Evolutionary conservation across 2,329 filamentous ascomycete species (phyloP).

Genomic region (Aspergillus amoenus): DNA sequence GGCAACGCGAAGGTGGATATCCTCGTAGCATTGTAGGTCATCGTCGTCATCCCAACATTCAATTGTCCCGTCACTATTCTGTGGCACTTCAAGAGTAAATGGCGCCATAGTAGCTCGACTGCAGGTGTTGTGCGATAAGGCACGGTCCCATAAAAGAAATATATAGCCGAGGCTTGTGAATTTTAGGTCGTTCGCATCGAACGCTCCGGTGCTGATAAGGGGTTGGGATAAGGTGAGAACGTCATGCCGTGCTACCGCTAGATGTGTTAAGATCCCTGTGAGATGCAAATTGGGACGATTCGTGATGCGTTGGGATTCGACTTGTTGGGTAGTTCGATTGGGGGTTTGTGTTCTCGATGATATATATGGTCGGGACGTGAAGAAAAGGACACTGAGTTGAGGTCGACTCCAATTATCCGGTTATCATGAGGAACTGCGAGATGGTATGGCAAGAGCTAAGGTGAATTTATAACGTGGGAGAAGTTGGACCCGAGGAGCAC

Average conservation of each 20-base stretch:
- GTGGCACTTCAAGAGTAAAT: slow-evolving; percentile 33
- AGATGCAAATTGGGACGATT: not conserved
- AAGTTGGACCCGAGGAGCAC: slow-evolving; percentile 5
- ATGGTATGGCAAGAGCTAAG: slow-evolving; percentile 3
- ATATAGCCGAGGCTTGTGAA: not conserved
- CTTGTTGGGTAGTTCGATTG: not conserved
- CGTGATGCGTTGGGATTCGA: not conserved
- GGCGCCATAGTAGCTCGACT: slow-evolving; percentile 35
- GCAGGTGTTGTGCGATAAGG: not conserved
- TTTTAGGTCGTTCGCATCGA: slow-evolving; percentile 20
- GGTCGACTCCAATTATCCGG: not conserved
- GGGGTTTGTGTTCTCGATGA: not conserved
- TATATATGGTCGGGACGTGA: not conserved
- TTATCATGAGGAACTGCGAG: not conserved
- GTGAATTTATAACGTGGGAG: not conserved
- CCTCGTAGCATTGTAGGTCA: slow-evolving; percentile 49
- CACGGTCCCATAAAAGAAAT: slow-evolving; percentile 1
- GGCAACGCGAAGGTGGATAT: slow-evolving; percentile 45
- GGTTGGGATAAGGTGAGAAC: slow-evolving; percentile 19
- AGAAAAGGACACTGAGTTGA: not conserved
- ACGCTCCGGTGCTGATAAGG: slow-evolving; percentile 22
- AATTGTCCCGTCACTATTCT: slow-evolving; percentile 37
- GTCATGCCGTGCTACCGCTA: slow-evolving; percentile 28
- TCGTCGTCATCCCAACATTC: slow-evolving; percentile 53
- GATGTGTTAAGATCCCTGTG: not conserved